Base-by-base conservation (phyloP, 495 filamentous ascomycete species). In the Talaromyces nanjingensis region DNA sequence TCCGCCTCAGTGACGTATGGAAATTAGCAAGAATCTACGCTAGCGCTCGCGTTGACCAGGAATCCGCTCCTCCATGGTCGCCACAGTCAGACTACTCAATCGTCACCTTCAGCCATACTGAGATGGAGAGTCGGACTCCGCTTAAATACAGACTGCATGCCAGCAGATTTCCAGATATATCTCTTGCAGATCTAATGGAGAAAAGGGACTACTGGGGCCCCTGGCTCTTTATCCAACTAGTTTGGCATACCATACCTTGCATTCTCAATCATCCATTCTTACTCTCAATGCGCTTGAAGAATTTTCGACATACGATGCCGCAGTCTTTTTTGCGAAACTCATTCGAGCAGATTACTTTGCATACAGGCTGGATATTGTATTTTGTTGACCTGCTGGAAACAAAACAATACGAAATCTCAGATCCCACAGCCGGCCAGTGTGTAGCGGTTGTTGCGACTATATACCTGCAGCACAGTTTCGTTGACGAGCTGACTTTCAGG, bases 201-300 rank as follows among this genome's bases (percentile, higher is more conserved):
- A 69, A 71, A 61, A 71, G 78, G 3, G 72, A 75, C 37, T 79
- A 78, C 60, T 81, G 78, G 77, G 72, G 72, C 0, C 77, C 78
- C 11, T 81, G 76, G 76, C 62, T 81, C 8, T 78, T 77, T 49
- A 69, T 76, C 24, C 78, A 81, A 61, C 67, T 79, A 4, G 64
- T 73, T 1, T 81, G 73, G 67, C 76, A 77, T 66, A 73, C 78
- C 3, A 75, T 78, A 18, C 72, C 76, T 3, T 77, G 74, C 62
- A 56, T 81, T 2, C 64, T 79, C 12, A 79, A 79, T 53, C 78
- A 81, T 60, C 77, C 78, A 1, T 74, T 81, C 45, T 68, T 81
- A 8, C 64, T 81, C 7, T 78, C 76, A 8, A 69, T 79, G 60
- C 69, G 78, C 16, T 67, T 81, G 16, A 66, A 74, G 25, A 79